Evolutionary conservation across 1,284 basidiomycete genomes (phyloP).

Genomic region (Fomes fomentarius): DNA sequence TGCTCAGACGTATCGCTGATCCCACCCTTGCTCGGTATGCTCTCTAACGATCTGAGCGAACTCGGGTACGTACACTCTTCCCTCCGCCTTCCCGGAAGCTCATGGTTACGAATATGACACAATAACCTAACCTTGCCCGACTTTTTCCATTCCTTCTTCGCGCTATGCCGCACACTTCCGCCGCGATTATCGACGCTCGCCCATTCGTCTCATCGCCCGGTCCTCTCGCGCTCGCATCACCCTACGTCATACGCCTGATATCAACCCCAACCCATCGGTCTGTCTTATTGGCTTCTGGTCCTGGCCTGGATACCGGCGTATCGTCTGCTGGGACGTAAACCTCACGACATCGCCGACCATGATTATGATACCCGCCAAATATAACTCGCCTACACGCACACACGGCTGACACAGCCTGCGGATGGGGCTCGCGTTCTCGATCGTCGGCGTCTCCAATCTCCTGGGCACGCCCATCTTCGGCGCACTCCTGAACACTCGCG

Average conservation of each 20-base stretch:
- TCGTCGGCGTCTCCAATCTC: constrained; percentile 49
- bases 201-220: not conserved
- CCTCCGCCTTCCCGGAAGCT: constrained; percentile 2
- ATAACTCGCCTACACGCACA: not conserved
- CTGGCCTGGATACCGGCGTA: too few relatives aligned
- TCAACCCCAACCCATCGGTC: too few relatives aligned
- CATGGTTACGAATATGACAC: too few relatives aligned
- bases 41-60: constrained; percentile 46
- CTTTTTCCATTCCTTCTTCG: not conserved
- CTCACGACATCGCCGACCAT: not conserved
- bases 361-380: too few relatives aligned
- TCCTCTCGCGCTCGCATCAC: not conserved
- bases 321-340: too few relatives aligned
- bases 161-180: too few relatives aligned
- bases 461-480: constrained; percentile 52
- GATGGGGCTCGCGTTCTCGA: constrained; percentile 56
- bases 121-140: not conserved
- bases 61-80: constrained; percentile 42
- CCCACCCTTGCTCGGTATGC: constrained; percentile 47
- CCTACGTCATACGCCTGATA: too few relatives aligned
- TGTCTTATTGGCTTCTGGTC: too few relatives aligned
- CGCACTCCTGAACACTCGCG: constrained; percentile 34
- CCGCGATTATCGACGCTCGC: too few relatives aligned
- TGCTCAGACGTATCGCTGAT: constrained; percentile 56
- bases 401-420: constrained; percentile 38